These are phyloP conservation scores for Microbotryum silenes-acaulis DNA, from an alignment of 1,284 basidiomycete species.

Conservation along the genomic window DNA sequence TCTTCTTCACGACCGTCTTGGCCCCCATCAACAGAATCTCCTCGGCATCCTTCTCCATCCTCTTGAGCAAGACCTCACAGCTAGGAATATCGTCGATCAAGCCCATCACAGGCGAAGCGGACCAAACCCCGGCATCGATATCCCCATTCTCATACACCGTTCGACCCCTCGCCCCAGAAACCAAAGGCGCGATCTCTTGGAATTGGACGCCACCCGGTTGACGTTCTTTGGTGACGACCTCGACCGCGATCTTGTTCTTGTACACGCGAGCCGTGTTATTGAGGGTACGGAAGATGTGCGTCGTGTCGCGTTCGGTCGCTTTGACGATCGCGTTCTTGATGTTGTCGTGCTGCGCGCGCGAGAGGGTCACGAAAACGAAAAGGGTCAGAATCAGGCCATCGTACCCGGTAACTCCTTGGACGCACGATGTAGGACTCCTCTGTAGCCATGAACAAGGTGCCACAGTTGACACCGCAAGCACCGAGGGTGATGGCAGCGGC, in stretches of 20 bases:
- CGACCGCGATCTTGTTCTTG: conserved; percentile 60
- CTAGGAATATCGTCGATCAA: conserved; percentile 80
- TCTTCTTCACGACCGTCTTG: conserved; percentile 8
- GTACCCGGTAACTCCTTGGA: neutral
- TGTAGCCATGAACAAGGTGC: conserved; percentile 41
- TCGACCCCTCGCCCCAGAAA: conserved; percentile 67
- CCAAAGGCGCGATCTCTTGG: conserved; percentile 53
- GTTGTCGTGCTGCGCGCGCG: conserved; percentile 60
- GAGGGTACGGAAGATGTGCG: conserved; percentile 72
- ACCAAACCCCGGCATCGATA: conserved; percentile 79
- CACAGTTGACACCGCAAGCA: conserved; percentile 41
- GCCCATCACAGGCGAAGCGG: conserved; percentile 48
- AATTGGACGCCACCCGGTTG: conserved; percentile 79
- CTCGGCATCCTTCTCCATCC: conserved; percentile 72
- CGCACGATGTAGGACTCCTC: conserved; percentile 23
- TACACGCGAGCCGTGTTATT: conserved; percentile 32
- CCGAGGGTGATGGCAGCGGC: conserved; percentile 66
- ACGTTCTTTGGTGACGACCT: conserved; percentile 74
- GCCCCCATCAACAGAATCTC: conserved; percentile 33
- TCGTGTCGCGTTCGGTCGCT: conserved; percentile 65
- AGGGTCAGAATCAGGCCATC: conserved; percentile 10
- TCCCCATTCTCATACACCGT: conserved; percentile 69
- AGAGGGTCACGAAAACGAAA: neutral
- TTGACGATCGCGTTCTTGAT: conserved; percentile 85
- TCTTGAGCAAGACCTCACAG: conserved; percentile 62